phyloP scores from a whole-genome alignment of 192 early-diverging fungal species.

The Funneliformis geosporum region DNA sequence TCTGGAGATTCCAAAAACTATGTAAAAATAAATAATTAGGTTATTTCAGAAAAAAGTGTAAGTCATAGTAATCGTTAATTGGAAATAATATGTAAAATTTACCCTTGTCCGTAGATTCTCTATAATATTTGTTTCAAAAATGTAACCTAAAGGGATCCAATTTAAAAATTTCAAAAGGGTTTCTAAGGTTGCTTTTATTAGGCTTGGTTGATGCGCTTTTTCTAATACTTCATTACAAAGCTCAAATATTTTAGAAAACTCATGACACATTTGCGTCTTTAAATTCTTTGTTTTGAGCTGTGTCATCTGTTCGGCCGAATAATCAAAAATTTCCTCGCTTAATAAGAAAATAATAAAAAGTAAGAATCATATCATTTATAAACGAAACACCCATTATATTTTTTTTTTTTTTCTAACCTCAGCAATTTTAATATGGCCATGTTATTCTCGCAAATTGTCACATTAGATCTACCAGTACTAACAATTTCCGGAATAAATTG shows the following conservation, averaged over 20 bases:
- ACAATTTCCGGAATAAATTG: slow-evolving; percentile 98
- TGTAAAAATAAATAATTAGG: neutral
- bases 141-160: slow-evolving; percentile 98
- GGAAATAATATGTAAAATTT: slow-evolving; percentile 31
- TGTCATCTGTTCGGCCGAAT: slow-evolving; percentile 97
- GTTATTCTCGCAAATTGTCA: slow-evolving; percentile 98
- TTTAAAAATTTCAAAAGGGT: slow-evolving; percentile 94
- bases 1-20: slow-evolving; percentile 84
- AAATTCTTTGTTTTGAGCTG: slow-evolving; percentile 91
- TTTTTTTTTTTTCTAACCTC: slow-evolving; percentile 56
- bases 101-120: slow-evolving; percentile 78
- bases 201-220: slow-evolving; percentile 82
- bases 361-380: slow-evolving; percentile 2
- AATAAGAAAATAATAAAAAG: slow-evolving; percentile 32
- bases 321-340: slow-evolving; percentile 99
- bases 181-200: slow-evolving; percentile 91
- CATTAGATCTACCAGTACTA: slow-evolving; percentile 85
- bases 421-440: slow-evolving; percentile 98
- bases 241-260: slow-evolving; percentile 94
- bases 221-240: slow-evolving; percentile 94
- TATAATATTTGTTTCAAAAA: slow-evolving; percentile 95
- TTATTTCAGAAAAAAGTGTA: neutral
- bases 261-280: slow-evolving; percentile 92
- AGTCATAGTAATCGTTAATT: neutral
- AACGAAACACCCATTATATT: neutral